Evolutionary conservation across 2,329 filamentous ascomycete species (phyloP), one percentile per base, ranked within the genome.

Genomic region (Nigrospora oryzae): DNA sequence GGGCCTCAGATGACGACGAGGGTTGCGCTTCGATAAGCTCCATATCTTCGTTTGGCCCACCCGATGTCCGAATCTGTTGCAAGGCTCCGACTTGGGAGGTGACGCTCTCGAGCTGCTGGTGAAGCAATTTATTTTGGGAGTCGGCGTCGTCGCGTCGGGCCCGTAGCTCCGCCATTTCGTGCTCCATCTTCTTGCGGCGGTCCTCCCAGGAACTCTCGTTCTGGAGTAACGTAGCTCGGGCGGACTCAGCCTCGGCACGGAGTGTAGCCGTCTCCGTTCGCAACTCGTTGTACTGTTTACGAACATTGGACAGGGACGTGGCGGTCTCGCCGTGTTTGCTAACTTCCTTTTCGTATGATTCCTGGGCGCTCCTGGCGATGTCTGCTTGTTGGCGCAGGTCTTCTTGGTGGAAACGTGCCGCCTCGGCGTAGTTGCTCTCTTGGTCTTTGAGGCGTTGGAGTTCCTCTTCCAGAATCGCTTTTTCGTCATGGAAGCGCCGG

Each of bases 281-380:
- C 49, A 97, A 67, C 53, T 87, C 73, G 57, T 95, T 93, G 63
- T 86, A 79, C 52, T 97, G 89, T 4, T 74, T 73, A 42, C 93
- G 86, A 40, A 95, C 72, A 43, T 75, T 75, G 54, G 95, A 89
- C 13, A 96, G 73, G 33, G 81, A 79, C 65, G 89, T 90, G 12
- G 91, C 88, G n/a, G 91, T 93, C 53, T 96, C 89, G 2, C 90
- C 91, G 65, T 98, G 93, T 68, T 93, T 96, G 56, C 95, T 79
- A 11, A 98, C 75, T 63, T 98, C 93, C 50, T 83, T 83, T 63
- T 98, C 94, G 60, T 98, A 98, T 54, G 93, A 90, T 59, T 95
- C 85, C 61, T 98, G 93, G 4, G 93, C 89, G 62, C 89, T 86
- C 43, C 89, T 83, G 3, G 93, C 89, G 57, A 98, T 97, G 38